These are phyloP conservation scores for Sporothrix globosa DNA, from an alignment of 2,329 filamentous ascomycete species.

Conservation along the genomic window DNA sequence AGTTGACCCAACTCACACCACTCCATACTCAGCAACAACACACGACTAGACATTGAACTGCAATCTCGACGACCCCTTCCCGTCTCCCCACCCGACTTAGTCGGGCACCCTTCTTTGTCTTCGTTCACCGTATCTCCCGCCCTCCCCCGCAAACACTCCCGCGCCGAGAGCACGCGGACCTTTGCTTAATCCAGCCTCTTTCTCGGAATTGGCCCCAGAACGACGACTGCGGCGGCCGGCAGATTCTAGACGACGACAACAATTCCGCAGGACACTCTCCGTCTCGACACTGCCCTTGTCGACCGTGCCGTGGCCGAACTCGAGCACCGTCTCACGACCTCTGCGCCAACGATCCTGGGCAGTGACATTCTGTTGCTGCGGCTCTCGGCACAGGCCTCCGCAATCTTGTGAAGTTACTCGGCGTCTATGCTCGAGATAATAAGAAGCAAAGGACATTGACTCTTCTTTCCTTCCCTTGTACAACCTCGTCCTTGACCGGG, in stretches of 20 bases:
- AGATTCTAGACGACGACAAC: background rate
- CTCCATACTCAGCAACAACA: constrained; percentile 1
- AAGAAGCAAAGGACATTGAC: background rate
- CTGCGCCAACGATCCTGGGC: background rate
- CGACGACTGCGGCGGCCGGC: background rate
- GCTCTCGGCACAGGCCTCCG: constrained; percentile 15
- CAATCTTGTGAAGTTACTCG: constrained; percentile 14
- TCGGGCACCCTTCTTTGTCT: constrained; percentile 25
- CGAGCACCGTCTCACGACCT: constrained; percentile 8
- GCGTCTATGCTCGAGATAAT: background rate
- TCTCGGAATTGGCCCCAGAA: constrained; percentile 1
- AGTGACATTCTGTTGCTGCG: constrained; percentile 9
- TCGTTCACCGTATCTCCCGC: constrained; percentile 22
- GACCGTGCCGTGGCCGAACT: background rate
- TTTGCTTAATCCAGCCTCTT: constrained; percentile 15
- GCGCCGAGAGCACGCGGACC: constrained; percentile 15
- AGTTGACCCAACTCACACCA: background rate
- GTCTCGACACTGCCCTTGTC: background rate
- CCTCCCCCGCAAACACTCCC: constrained; percentile 8
- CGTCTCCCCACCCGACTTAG: constrained; percentile 16
- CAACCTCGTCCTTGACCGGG: background rate
- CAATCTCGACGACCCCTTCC: background rate
- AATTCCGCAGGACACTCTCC: background rate
- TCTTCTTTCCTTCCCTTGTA: background rate
- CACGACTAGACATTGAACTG: background rate